Base-by-base conservation (phyloP, 257 asterid genomes). In the Vinca minor region DNA sequence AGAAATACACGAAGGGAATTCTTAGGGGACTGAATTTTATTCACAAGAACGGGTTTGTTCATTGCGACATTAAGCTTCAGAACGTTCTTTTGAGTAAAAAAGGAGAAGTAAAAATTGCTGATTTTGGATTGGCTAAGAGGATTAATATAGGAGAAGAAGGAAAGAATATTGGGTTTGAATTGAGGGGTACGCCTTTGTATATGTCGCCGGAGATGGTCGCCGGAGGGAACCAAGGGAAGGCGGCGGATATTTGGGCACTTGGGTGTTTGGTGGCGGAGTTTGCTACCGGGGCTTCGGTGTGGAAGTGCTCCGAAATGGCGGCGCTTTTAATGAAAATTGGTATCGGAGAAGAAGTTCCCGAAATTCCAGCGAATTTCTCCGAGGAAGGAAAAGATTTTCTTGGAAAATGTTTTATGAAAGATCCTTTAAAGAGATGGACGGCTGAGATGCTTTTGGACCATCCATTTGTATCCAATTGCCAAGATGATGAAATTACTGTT, bases 181-280 rank as follows among this genome's bases (percentile, higher is more conserved):
- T 91, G 65, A 77, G 95, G 65, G 96, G 98, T 20, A 91, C 95
- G 48, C 98, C 96, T 4, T 28, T 91, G 74, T 91, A 91, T 61
- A 91, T 91, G 97, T 85, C 97, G 66, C 96, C 97, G 71, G 97
- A 91, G 75, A 82, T 82, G 85, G 85, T 86, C 1, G 58, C 79
- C 79, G 83, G 82, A 10, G 83, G 88, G 6, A 84, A 82, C 20
- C 95, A 83, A 72, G 87, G 71, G 1, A 17, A 76, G 6, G 67
- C 96, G 66, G 93, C 97, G 31, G 97, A 91, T 53, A 61, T 91
- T 0, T 91, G 97, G 97, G 94, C 95, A 14, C 75, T 85, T 4
- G 97, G 97, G 15, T 91, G 97, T 56, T 81, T 63, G 76, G 85
- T 91, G 71, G 73, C 73, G 38, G 97, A 91, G 85, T 82, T 87